Evolutionary conservation across 805 yeast species (phyloP).

Genomic region (baker's yeast (Saccharomyces cerevisiae)): DNA sequence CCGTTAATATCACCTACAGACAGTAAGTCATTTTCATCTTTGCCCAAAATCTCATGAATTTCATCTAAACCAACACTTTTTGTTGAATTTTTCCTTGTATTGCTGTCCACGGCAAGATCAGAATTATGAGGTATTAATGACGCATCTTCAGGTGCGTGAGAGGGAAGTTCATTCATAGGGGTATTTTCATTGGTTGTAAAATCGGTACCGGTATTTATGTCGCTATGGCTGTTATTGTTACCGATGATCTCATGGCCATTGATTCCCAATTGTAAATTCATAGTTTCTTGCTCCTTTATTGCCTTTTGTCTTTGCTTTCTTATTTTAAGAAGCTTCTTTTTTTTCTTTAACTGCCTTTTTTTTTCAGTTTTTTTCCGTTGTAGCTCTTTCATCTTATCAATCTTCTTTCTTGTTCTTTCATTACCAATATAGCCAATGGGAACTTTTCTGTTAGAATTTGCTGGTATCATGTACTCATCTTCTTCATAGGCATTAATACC

Average conservation of each 20-base stretch:
- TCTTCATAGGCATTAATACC: constrained; percentile 37
- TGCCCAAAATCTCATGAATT: constrained; percentile 25
- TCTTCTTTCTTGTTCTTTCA: constrained; percentile 29
- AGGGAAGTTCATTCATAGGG: not conserved
- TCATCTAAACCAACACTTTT: constrained; percentile 28
- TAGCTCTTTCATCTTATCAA: constrained; percentile 29
- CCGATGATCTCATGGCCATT: not conserved
- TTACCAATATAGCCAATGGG: constrained; percentile 33
- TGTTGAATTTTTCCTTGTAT: constrained; percentile 18
- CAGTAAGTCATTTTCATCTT: constrained; percentile 17
- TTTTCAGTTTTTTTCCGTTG: constrained; percentile 30
- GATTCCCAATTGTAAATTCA: not conserved
- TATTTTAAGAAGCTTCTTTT: constrained; percentile 26
- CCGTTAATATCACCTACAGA: constrained; percentile 8
- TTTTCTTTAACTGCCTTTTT: constrained; percentile 28
- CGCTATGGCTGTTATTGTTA: not conserved
- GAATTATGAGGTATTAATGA: not conserved
- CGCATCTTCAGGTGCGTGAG: not conserved
- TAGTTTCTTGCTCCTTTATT: constrained; percentile 12
- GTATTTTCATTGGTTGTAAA: not conserved
- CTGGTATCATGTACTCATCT: constrained; percentile 26
- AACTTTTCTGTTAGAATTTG: constrained; percentile 23
- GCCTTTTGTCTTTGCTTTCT: constrained; percentile 26
- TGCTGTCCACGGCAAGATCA: not conserved
- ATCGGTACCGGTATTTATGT: not conserved